These are phyloP conservation scores for Balamuthia mandrillaris DNA, from an alignment of 208 protist genomes.

Conservation along the genomic window DNA sequence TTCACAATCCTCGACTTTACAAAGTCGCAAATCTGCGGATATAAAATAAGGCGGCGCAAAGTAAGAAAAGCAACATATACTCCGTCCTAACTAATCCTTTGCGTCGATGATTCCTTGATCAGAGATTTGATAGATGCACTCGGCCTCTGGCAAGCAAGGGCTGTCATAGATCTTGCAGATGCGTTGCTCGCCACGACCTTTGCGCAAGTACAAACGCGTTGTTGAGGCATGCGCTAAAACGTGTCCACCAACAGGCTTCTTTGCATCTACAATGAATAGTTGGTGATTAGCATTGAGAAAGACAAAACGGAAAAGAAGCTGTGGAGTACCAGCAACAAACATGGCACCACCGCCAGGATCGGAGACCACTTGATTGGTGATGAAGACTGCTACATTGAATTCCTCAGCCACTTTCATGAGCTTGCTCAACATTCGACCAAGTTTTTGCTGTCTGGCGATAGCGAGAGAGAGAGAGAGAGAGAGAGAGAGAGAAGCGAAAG, in stretches of 20 bases:
- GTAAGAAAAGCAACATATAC: too few species aligned
- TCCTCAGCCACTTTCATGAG: constrained; percentile 92
- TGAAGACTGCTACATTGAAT: constrained; percentile 83
- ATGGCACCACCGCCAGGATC: constrained; percentile 73
- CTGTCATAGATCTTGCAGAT: constrained; percentile 97
- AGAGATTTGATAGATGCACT: constrained; percentile 84
- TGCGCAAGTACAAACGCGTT: constrained; percentile 77
- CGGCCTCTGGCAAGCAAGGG: constrained; percentile 89
- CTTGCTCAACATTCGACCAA: constrained; percentile 70
- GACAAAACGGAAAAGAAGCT: background rate
- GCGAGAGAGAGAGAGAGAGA: too few species aligned
- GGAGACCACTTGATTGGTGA: constrained; percentile 72
- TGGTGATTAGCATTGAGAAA: background rate
- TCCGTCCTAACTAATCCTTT: constrained; percentile 73
- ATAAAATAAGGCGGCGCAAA: too few species aligned
- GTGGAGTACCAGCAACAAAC: constrained; percentile 48
- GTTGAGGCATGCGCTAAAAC: constrained; percentile 97
- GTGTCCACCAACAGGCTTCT: constrained; percentile 84
- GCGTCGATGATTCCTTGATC: constrained; percentile 92
- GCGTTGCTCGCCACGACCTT: constrained; percentile 87
- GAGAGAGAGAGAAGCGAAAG: too few species aligned
- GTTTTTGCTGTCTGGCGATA: constrained; percentile 75
- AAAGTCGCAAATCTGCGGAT: too few species aligned
- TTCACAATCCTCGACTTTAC: too few species aligned
- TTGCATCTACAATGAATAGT: constrained; percentile 66